Base-by-base conservation (phyloP, 1,284 basidiomycete species). In the Apiotrichum mycotoxinovorans region DNA sequence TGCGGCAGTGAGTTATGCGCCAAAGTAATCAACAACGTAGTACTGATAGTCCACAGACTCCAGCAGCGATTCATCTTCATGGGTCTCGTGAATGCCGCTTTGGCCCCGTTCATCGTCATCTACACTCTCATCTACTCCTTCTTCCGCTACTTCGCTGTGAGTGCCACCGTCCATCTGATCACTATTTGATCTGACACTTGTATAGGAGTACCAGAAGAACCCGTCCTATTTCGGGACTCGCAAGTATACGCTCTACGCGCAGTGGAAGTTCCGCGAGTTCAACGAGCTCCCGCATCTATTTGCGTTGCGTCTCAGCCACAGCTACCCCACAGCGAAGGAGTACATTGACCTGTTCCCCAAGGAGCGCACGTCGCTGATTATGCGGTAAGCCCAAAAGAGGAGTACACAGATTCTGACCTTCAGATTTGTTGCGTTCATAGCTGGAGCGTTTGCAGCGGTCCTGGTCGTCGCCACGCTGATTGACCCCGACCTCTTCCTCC, bases 231-330 rank as follows among this genome's bases (percentile, higher is more conserved):
- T 98, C 48, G 89, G 93, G 25, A 87, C 88, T 4, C 84, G 96
- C 38, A 85, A 89, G 62, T 99, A 98, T 70, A 98, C 95, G 0
- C 88, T 87, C 1, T 93, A 90, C 64, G 95, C 94, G 0, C 87
- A 90, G 64, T 99, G 96, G 96, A 98, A 97, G 73, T 98, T 98
- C 71, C 84, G 96, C 60, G 96, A 98, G 74, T 99, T 97, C 81
- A 99, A 98, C 74, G 95, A 99, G 73, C 81, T 99, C 5, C 90
- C 92, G 0, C 95, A 98, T 75, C 80, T 95, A 34, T 98, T 98
- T 73, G 83, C 85, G 40, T 82, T 91, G 43, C 82, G 95, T 52
- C 81, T 97, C 51, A 86, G 93, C 64, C 85, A 89, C 66, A 92
- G 89, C 58, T 93, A 95, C 66, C 90, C 89, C 0, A 79, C 86